These are phyloP conservation scores for Cordyceps pruinosa DNA, from an alignment of 2,329 filamentous ascomycete species.

Conservation along the genomic window DNA sequence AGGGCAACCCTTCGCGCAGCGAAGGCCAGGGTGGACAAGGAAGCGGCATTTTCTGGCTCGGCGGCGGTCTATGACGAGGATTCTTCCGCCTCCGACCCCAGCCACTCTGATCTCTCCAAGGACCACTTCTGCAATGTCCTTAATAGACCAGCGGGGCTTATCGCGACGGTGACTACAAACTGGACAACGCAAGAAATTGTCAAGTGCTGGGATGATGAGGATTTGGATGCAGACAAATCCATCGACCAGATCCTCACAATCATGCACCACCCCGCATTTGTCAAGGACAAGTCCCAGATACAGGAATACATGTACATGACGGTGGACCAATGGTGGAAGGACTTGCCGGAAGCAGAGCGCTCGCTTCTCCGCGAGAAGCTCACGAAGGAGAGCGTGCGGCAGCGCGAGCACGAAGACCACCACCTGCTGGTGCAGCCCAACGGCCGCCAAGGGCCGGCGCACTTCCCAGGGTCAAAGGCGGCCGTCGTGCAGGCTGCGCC, in stretches of 20 bases:
- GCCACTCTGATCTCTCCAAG: constrained; percentile 71
- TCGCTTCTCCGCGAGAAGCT: constrained; percentile 19
- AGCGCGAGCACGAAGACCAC: constrained; percentile 23
- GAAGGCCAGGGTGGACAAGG: constrained; percentile 23
- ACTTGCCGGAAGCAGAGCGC: constrained; percentile 24
- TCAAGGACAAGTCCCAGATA: constrained; percentile 64
- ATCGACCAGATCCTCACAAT: constrained; percentile 66
- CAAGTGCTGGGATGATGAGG: constrained; percentile 64
- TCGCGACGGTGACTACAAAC: constrained; percentile 24
- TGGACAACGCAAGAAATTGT: constrained; percentile 24
- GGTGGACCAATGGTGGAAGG: constrained; percentile 68
- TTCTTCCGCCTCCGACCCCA: constrained; percentile 62
- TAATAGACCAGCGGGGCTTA: constrained; percentile 22
- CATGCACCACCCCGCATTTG: constrained; percentile 79
- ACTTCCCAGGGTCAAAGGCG: constrained; percentile 22
- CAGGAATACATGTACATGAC: constrained; percentile 78
- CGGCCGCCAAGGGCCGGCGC: constrained; percentile 19
- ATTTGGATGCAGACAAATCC: constrained; percentile 68
- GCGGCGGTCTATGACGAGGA: constrained; percentile 62
- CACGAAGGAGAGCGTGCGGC: constrained; percentile 21
- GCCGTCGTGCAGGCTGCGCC: constrained; percentile 17
- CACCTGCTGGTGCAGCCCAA: constrained; percentile 19
- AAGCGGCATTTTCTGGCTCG: constrained; percentile 45
- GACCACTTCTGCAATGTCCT: constrained; percentile 71
- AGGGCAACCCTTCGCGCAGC: constrained; percentile 60